Base-by-base conservation (phyloP, 768 basidiomycete genomes). In the Calvatia gigantea region DNA sequence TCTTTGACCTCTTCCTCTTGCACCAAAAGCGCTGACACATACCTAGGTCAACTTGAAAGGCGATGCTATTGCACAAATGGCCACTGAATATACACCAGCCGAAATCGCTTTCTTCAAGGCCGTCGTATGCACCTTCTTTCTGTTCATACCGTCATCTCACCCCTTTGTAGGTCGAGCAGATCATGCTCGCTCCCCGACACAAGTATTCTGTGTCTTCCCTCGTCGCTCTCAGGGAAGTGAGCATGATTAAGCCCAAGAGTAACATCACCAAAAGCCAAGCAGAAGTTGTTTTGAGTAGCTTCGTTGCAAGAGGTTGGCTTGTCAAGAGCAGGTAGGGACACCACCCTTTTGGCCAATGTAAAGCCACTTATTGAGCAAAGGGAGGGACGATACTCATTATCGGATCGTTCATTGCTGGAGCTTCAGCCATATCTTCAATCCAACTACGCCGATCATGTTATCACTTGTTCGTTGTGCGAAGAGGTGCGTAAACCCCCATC, bases 101-200 rank as follows among this genome's bases (percentile, higher is more conserved):
- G 93, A 96, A 69, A 93, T 94, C 49, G 76, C 84, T 0, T 94
- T 84, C 71, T 94, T 94, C 77, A 92, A 86, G 71, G 83, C 84
- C 3, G 74, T 94, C 57, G 93, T 92, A 64, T 56, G 86, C 71
- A 23, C 32, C 29, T 38, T 41, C 44, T 17, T 29, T 17, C 27
- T 47, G 50, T 17, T 35, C 33, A 42, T 12, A 3, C 19, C 1
- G 23, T 21, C 11, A 23, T 6, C 27, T 4, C 41, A 48, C 35
- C 19, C 27, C 15, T 21, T 44, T 55, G 37, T 61, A 95, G 93
- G 79, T 95, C 37, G 89, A 94, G 63, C 87, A 89, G 70, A 94
- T 96, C 62, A 87, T 94, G 81, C 75, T 86, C 15, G 89, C 92
- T 6, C 84, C 89, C 5, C 77, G 78, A 38, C 83, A 87, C 64